Conservation (phyloP, 2,329 filamentous ascomycete genomes). For the Fusarium dimerum region DNA sequence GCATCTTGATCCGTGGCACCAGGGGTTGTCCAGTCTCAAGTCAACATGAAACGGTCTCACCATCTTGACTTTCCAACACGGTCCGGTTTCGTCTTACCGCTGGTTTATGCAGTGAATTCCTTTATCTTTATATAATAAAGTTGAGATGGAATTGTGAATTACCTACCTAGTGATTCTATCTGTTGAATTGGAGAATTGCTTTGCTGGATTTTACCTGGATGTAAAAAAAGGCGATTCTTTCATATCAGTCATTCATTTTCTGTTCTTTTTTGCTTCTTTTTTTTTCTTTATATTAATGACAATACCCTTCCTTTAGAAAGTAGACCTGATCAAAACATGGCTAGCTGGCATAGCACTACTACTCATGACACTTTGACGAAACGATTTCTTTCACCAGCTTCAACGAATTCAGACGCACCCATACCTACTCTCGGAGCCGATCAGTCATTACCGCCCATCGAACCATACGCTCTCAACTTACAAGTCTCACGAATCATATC, state of each 20-base stretch:
- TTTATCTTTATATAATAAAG: too few species aligned
- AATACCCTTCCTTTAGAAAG: too few species aligned
- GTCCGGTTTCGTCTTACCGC: not conserved
- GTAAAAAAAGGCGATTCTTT: too few species aligned
- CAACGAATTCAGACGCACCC: not conserved
- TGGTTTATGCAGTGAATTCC: not conserved
- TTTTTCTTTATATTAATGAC: too few species aligned
- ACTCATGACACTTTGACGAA: not conserved
- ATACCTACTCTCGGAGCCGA: not conserved
- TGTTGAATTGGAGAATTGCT: too few species aligned
- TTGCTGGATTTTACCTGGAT: too few species aligned
- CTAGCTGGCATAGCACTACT: not conserved
- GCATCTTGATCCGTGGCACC: not conserved
- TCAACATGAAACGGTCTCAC: not conserved
- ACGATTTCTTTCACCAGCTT: not conserved
- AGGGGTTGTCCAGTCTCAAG: not conserved
- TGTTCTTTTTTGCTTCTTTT: too few species aligned
- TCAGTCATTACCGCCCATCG: slow-evolving; percentile 5
- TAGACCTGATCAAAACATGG: too few species aligned
- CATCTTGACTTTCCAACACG: not conserved
- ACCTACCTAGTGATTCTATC: too few species aligned
- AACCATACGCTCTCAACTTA: slow-evolving; percentile 13
- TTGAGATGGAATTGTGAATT: too few species aligned
- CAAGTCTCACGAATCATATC: slow-evolving; percentile 25
- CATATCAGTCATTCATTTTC: too few species aligned